phyloP scores from a whole-genome alignment of 148 eudicot species.

The Rhododendron henanense region DNA sequence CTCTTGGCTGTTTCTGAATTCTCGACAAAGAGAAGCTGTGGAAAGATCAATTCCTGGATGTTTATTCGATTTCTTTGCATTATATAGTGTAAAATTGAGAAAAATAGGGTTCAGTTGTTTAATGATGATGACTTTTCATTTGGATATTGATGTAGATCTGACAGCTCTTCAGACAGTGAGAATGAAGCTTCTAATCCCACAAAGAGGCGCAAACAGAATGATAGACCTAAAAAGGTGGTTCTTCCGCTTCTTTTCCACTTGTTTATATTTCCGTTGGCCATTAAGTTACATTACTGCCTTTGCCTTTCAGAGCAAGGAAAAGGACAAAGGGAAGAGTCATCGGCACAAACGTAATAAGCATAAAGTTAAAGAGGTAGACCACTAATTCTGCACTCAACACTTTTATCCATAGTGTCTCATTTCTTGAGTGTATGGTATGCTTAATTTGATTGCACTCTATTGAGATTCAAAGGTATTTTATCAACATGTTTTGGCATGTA shows the following conservation, averaged over 20 bases:
- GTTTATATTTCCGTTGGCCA: not conserved
- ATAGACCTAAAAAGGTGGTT: slow-evolving; percentile 66
- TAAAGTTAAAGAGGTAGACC: slow-evolving; percentile 71
- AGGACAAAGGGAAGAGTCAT: slow-evolving; percentile 65
- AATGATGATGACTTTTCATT: not conserved
- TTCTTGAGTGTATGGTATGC: not conserved
- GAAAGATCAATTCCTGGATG: not conserved
- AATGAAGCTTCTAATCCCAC: slow-evolving; percentile 53
- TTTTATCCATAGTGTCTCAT: not conserved
- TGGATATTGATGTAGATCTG: not conserved
- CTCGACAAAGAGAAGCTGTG: no score
- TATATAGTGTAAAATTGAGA: not conserved
- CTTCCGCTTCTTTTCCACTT: slow-evolving; percentile 5
- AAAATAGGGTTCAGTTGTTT: not conserved
- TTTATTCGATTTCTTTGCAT: not conserved
- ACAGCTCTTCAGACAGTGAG: slow-evolving; percentile 82
- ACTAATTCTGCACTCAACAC: not conserved
- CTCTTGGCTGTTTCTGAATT: not conserved
- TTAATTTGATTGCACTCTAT: not conserved
- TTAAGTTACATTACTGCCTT: slow-evolving; percentile 9
- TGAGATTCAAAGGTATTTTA: not conserved
- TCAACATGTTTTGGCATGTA: not conserved
- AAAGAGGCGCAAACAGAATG: slow-evolving; percentile 51
- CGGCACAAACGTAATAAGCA: slow-evolving; percentile 60
- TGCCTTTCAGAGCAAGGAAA: slow-evolving; percentile 57